Evolutionary conservation across 2,329 filamentous ascomycete genomes (phyloP), one percentile per base, ranked within the genome.

Genomic region (Bipolaris bicolor): DNA sequence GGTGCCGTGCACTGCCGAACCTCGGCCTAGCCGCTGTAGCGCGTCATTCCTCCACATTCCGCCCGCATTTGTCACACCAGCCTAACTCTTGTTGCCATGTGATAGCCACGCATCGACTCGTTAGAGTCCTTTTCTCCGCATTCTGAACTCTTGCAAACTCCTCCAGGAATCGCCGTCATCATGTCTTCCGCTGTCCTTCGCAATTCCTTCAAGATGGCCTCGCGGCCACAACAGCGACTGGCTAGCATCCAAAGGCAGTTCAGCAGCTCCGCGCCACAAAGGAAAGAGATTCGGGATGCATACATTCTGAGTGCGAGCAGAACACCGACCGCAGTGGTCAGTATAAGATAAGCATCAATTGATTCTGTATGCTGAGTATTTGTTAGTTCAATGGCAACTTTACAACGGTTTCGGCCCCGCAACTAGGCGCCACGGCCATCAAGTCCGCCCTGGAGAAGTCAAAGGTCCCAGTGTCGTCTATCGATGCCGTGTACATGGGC

Each of bases 401-500:
- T 76, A 84, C 90, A 43, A 90, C 85, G 45, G 87, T 98, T 31
- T 83, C 92, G 3, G 94, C 93, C 9, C 90, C 95, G n/a, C 85
- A 90, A 71, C 89, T 99, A 45, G 95, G 91, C 65, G 92, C 94
- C 29, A 88, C 88, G 15, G 95, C 93, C 57, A 98, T 99, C 81
- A 95, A 93, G 78, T 90, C 92, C 45, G 95, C 95, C 26, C 79
- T 99, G 52, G 86, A 89, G 67, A 96, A 95, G 78, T 96, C 93
- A 50, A 88, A 87, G 63, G 85, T 98, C 6, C 93, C 95, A 1
- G 77, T 87, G 50, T 87, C 89, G 33, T 90, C 90, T 74, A 91
- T 98, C 71, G 90, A 89, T 62, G 90, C 96, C 78, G 92, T 98
- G 15, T 98, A 98, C 81, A 96, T 98, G 91, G 95, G 95, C 74